Conservation (phyloP, 129 eudicot species). For the Erigeron canadensis region DNA sequence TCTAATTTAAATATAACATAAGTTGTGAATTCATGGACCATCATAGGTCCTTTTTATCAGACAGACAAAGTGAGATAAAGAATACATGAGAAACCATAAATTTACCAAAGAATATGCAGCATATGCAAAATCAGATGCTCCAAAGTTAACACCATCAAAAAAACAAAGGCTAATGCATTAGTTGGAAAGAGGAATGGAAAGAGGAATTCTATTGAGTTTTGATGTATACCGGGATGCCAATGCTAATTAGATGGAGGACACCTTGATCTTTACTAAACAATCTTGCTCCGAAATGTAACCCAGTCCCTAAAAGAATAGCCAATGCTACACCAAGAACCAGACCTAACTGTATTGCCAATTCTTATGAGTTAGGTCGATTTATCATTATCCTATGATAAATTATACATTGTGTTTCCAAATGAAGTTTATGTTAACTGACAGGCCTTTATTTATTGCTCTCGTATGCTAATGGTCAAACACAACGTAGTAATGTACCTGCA, state of each 20-base stretch:
- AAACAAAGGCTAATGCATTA: slow-evolving; percentile 78
- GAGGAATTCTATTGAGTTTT: neutral
- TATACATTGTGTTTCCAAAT: neutral
- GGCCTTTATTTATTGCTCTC: neutral
- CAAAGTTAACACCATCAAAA: slow-evolving; percentile 88
- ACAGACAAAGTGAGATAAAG: too few species aligned
- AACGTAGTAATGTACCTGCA: slow-evolving; percentile 40
- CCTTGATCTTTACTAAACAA: slow-evolving; percentile 61
- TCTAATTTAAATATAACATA: too few species aligned
- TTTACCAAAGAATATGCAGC: slow-evolving; percentile 78
- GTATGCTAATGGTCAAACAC: too few species aligned
- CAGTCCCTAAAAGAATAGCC: slow-evolving; percentile 62
- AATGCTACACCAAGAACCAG: slow-evolving; percentile 63
- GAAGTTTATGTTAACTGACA: neutral
- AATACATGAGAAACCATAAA: neutral
- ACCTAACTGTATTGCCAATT: slow-evolving; percentile 59
- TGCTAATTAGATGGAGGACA: slow-evolving; percentile 67
- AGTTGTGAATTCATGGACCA: too few species aligned
- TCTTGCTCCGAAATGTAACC: slow-evolving; percentile 63
- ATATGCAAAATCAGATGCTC: slow-evolving; percentile 89
- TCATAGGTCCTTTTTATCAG: neutral
- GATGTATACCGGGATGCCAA: slow-evolving; percentile 74
- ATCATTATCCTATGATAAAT: too few species aligned
- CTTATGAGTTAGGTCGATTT: too few species aligned
- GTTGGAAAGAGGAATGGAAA: slow-evolving; percentile 35